phyloP scores from a whole-genome alignment of 441 rosid species.

The Pelargonium fulgidum region DNA sequence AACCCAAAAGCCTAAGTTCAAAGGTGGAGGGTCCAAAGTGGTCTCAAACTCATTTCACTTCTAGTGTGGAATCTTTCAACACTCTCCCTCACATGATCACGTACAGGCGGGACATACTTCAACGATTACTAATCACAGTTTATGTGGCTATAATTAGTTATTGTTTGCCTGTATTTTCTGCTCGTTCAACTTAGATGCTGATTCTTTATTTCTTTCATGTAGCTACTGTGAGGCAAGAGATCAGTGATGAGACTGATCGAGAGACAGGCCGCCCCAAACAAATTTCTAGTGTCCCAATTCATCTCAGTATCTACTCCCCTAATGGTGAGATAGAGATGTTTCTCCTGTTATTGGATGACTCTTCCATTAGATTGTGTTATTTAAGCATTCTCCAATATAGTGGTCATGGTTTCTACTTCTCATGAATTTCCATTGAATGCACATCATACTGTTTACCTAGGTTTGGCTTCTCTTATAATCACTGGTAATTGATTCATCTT shows the following conservation, averaged over 20 bases:
- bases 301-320: constrained; percentile 82
- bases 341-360: constrained; percentile 1
- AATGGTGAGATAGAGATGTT: constrained; percentile 51
- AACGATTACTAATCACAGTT: not conserved
- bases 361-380: not conserved
- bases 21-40: not conserved
- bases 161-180: not conserved
- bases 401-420: not conserved
- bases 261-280: constrained; percentile 85
- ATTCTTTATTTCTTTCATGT: constrained; percentile 21
- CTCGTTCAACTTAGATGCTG: constrained; percentile 11
- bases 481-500: constrained; percentile 3
- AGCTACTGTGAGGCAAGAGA: constrained; percentile 90
- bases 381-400: not conserved
- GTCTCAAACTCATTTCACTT: not conserved
- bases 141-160: not conserved
- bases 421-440: not conserved
- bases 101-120: not conserved
- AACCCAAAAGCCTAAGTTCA: not conserved
- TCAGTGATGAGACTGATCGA: constrained; percentile 85
- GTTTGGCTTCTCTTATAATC: not conserved
- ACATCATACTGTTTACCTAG: not conserved
- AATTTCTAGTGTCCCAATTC: constrained; percentile 82
- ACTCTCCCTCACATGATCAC: not conserved
- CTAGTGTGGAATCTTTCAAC: not conserved